Conservation (phyloP, 179 eudicot genomes). For the Carnegiea gigantea region DNA sequence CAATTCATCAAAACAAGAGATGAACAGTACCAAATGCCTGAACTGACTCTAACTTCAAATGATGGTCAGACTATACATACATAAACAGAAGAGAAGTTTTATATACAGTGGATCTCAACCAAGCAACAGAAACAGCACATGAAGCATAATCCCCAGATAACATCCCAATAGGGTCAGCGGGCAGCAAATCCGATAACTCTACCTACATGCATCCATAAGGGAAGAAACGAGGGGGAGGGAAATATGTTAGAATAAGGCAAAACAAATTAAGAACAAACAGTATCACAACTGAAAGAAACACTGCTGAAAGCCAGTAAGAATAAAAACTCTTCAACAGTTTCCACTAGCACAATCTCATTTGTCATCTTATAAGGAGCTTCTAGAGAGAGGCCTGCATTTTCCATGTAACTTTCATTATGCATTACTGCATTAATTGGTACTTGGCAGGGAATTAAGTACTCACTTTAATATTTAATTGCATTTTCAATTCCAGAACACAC, state of each 20-base stretch:
- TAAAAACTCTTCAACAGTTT: background rate
- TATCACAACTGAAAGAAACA: background rate
- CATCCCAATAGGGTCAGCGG: conserved; percentile 20
- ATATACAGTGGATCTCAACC: background rate
- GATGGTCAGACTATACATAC: background rate
- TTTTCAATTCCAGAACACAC: background rate
- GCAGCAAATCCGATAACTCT: conserved; percentile 25
- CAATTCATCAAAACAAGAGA: background rate
- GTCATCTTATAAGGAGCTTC: background rate
- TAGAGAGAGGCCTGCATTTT: background rate
- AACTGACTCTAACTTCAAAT: background rate
- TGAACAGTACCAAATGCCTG: background rate
- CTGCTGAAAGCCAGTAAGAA: background rate
- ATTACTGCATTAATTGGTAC: no score
- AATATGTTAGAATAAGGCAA: background rate
- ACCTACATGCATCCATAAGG: conserved; percentile 14
- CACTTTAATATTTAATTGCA: background rate
- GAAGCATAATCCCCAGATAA: conserved; percentile 20
- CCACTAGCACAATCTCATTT: background rate
- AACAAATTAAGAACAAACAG: background rate
- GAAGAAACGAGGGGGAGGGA: background rate
- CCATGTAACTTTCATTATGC: background rate
- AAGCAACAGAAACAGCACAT: conserved; percentile 22
- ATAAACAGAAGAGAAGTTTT: background rate
- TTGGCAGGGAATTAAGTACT: background rate